A percentile compares a stretch with the other conserved stretches of the same genome.
Conservation (phyloP, 139 green algal genomes). For the Desmodesmus armatus region DNA sequence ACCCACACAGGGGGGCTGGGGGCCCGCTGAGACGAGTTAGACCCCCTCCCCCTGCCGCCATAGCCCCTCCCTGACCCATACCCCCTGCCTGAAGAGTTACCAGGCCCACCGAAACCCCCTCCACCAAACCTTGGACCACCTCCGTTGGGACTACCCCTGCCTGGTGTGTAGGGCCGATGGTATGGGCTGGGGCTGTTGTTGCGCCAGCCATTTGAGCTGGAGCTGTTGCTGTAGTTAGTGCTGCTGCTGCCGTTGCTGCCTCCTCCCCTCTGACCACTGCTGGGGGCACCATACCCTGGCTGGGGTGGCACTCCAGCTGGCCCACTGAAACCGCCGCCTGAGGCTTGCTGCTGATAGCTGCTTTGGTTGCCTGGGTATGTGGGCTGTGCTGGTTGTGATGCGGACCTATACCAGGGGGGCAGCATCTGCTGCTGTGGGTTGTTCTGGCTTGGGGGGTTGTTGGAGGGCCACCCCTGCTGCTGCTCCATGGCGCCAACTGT, state of each 20-base stretch:
- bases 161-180: neutral
- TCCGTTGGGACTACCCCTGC: neutral
- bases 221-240: neutral
- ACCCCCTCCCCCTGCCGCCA: neutral
- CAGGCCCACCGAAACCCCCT: neutral
- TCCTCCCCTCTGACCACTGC: neutral
- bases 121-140: no score
- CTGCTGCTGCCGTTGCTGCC: neutral
- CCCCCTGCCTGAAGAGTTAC: neutral
- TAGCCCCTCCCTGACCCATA: neutral
- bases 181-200: no score
- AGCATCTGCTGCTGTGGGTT: neutral
- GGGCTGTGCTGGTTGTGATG: neutral
- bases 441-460: no score
- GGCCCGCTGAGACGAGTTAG: no score
- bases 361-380: neutral
- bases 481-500: neutral
- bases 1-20: slow-evolving; percentile 1
- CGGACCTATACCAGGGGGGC: neutral
- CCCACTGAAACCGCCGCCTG: neutral
- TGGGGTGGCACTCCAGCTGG: neutral
- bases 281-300: no score
- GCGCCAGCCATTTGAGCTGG: no score
- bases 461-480: no score
- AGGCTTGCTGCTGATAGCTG: neutral